Conservation (phyloP, 2,329 filamentous ascomycete species). For the Colletotrichum neosansevieriae region DNA sequence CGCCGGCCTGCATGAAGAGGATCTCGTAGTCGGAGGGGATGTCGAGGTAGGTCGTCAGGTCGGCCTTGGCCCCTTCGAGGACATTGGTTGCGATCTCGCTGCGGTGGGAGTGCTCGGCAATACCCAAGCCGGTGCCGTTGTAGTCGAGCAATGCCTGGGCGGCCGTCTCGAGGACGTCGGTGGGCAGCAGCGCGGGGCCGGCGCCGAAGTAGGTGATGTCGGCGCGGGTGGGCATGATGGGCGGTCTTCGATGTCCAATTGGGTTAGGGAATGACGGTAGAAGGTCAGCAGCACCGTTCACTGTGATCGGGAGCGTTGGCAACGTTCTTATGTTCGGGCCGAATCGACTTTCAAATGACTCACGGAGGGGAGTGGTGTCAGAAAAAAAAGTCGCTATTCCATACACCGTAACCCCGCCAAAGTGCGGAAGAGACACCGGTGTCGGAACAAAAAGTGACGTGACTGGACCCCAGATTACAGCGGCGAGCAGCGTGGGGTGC, state of each 20-base stretch:
- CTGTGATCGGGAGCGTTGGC: not conserved
- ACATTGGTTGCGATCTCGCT: conserved; percentile 83
- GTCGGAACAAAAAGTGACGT: conserved; percentile 37
- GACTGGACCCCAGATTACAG: conserved; percentile 34
- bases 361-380: conserved; percentile 27
- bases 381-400: conserved; percentile 37
- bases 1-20: conserved; percentile 88
- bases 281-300: not conserved
- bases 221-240: conserved; percentile 75
- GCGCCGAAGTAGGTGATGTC: conserved; percentile 91
- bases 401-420: conserved; percentile 39
- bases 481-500: conserved; percentile 30
- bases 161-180: conserved; percentile 81
- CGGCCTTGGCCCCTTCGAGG: conserved; percentile 81
- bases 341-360: conserved; percentile 28
- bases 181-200: conserved; percentile 88
- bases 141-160: conserved; percentile 85
- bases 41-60: conserved; percentile 79
- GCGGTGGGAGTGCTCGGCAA: conserved; percentile 92
- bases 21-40: conserved; percentile 90
- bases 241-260: conserved; percentile 7
- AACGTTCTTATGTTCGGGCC: conserved; percentile 15
- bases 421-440: conserved; percentile 33
- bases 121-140: conserved; percentile 81
- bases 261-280: not conserved